Conservation (phyloP, 352 stramenopile species). For the Phytophthora europaea region DNA sequence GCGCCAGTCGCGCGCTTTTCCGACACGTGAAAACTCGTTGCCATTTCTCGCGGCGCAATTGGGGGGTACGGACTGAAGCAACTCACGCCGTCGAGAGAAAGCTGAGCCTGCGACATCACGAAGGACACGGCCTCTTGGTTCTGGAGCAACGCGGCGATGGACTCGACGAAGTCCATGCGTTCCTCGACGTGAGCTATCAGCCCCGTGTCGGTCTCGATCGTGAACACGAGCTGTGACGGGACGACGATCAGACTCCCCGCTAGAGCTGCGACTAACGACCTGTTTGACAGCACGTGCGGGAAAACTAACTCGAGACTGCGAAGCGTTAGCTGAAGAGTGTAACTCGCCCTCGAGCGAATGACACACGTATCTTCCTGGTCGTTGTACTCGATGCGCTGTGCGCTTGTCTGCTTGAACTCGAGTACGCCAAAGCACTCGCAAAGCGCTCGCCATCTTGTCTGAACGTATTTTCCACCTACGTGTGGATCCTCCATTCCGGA, state of each 20-base stretch:
- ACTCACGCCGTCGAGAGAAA: slow-evolving; percentile 10
- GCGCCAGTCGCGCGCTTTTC: background rate
- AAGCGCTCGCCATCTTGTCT: slow-evolving; percentile 18
- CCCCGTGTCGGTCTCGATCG: slow-evolving; percentile 1
- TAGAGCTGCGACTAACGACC: background rate
- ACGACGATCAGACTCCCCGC: slow-evolving; percentile 3
- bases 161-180: slow-evolving; percentile 12
- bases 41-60: background rate
- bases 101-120: slow-evolving; percentile 12
- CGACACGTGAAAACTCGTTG: background rate
- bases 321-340: slow-evolving; percentile 15
- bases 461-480: slow-evolving; percentile 1
- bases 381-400: slow-evolving; percentile 8
- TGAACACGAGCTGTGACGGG: slow-evolving; percentile 4
- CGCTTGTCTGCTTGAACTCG: slow-evolving; percentile 10
- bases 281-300: slow-evolving; percentile 11
- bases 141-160: slow-evolving; percentile 3
- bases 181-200: slow-evolving; percentile 8
- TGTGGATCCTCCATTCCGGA: background rate
- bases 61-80: background rate
- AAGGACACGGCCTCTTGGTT: slow-evolving; percentile 9
- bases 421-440: slow-evolving; percentile 23
- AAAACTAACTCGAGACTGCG: slow-evolving; percentile 18
- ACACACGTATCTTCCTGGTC: slow-evolving; percentile 9
- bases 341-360: slow-evolving; percentile 17